Base-by-base conservation (phyloP, 148 eudicot genomes). In the Nepenthes mirabilis region DNA sequence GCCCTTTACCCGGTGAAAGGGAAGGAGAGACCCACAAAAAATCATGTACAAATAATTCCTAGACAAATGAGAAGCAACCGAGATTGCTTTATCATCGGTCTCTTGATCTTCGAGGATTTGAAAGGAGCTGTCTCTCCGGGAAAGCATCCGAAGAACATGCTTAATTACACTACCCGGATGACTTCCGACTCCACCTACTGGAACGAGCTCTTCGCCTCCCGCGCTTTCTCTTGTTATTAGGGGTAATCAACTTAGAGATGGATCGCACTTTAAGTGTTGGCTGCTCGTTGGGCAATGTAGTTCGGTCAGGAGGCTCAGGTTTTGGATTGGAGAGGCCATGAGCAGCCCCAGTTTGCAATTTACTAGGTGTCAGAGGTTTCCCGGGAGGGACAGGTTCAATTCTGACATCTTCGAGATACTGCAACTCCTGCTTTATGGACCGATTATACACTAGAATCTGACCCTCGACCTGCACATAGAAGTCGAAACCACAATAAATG, bases 381-480 rank as follows among this genome's bases (percentile, higher is more conserved):
- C 64, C 66, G 34, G 37, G 49, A n/a, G 57, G 60, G 2, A 49
- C 52, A 49, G 12, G 52, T 33, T 56, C 64, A 58, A 63, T 65
- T 50, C 60, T 62, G 50, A 63, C 64, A 65, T 77, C 82, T 65
- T 79, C 72, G 11, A 10, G 6, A 49, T n/a, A 2, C 6, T 49
- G 52, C 12, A 10, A 10, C 14, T 49, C 52, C 11, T 49, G 52
- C 63, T 82, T 80, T 33, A 80, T 62, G 11, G 70, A 62, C 52
- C 62, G 76, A 59, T 79, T 74, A 58, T 70, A 58, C 32, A 73
- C 64, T 61, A 71, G 65, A 60, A 74, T 63, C 43, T 64, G 75
- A 50, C 79, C 74, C 66, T 62, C 74, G 11, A 56, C 55, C 97
- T 86, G 71, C 73, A 70, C 11, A 57, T 1, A 65, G 47, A 6